Base-by-base conservation (phyloP, 176 grass and related monocot species). In the Triticum timopheevii region DNA sequence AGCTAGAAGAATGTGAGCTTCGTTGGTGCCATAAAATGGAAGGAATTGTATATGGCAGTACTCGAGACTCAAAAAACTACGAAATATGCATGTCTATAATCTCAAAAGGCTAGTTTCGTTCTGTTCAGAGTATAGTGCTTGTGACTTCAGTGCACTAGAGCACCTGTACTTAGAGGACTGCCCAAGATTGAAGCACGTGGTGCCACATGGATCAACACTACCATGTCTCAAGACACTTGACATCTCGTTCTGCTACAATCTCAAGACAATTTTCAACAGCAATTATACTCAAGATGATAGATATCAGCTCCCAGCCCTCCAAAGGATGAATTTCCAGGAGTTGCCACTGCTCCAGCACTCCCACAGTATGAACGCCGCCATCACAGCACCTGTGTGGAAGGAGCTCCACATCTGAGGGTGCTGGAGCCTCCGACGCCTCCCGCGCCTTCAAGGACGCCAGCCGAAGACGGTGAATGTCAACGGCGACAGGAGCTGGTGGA, bases 231-330 rank as follows among this genome's bases (percentile, higher is more conserved):
- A 1, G 10, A 85, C 78, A 0, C 77, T 89, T 0, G 34, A 69
- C 83, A 76, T 89, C 24, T 10, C 61, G 0, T 89, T 36, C 20
- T 89, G 88, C 88, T 76, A 80, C 69, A 76, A 81, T 13, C 45
- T 89, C 33, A 61, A 68, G 69, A 31, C 19, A 76, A 35, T 85
- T 34, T 28, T 28, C 28, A 28, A n/a, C n/a, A n/a, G n/a, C n/a
- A n/a, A n/a, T n/a, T n/a, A n/a, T n/a, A n/a, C n/a, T n/a, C n/a
- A n/a, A n/a, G n/a, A n/a, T n/a, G n/a, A n/a, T n/a, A n/a, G n/a
- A n/a, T 13, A 19, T 13, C 0, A 33, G 3, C 77, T 89, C 20
- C 69, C 45, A 0, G 2, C 5, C 7, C 69, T 89, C 1, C 22
- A 73, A 45, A 24, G 38, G 70, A 2, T 73, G 8, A 38, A n/a